Conservation (phyloP, 805 yeast species). For the Wickerhamiella occidentalis region DNA sequence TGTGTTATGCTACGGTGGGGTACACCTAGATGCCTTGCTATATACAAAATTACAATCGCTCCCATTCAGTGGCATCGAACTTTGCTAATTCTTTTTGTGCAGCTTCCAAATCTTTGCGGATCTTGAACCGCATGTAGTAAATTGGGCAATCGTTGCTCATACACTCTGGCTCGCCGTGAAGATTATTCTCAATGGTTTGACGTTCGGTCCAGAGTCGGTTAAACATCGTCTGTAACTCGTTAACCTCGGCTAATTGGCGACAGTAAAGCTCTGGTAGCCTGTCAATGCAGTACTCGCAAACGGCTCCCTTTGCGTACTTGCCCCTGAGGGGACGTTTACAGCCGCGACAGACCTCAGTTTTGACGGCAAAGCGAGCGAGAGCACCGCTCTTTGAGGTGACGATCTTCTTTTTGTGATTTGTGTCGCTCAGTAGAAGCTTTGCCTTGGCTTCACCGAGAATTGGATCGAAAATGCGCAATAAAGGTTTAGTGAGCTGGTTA, state of each 20-base stretch:
- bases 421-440: slow-evolving; percentile 64
- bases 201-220: slow-evolving; percentile 95
- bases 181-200: slow-evolving; percentile 91
- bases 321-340: slow-evolving; percentile 69
- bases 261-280: slow-evolving; percentile 70
- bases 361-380: slow-evolving; percentile 80
- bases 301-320: slow-evolving; percentile 46
- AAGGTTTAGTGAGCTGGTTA: slow-evolving; percentile 84
- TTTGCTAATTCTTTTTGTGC: slow-evolving; percentile 48
- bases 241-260: slow-evolving; percentile 67
- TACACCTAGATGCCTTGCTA: too few relatives aligned
- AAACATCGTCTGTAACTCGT: slow-evolving; percentile 67
- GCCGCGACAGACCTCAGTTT: slow-evolving; percentile 75
- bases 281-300: slow-evolving; percentile 63
- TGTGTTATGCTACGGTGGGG: too few relatives aligned
- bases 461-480: slow-evolving; percentile 88
- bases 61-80: slow-evolving; percentile 42
- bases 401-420: slow-evolving; percentile 61
- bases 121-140: slow-evolving; percentile 88
- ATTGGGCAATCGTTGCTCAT: slow-evolving; percentile 95
- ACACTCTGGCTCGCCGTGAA: slow-evolving; percentile 92
- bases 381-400: slow-evolving; percentile 76
- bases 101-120: slow-evolving; percentile 55
- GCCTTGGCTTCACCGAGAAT: slow-evolving; percentile 80
- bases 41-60: too few relatives aligned